Conservation (phyloP, 2,329 filamentous ascomycete species). For the Ascochyta clinopodiicola region DNA sequence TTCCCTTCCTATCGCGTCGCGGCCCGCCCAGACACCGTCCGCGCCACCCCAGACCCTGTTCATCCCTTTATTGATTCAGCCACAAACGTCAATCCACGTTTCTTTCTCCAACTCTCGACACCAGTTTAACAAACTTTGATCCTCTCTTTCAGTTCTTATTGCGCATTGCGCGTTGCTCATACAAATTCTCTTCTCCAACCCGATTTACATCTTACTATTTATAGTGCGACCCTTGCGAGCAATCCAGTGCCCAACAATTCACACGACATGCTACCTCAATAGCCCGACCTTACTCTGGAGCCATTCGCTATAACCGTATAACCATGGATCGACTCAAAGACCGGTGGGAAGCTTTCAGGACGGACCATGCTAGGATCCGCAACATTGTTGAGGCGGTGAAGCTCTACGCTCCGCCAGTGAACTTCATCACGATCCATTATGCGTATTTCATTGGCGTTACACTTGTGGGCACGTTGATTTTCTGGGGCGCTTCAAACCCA, state of each 20-base stretch:
- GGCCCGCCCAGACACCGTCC: conserved; percentile 6
- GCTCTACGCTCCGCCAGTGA: conserved; percentile 28
- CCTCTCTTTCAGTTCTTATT: not conserved
- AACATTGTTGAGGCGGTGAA: conserved; percentile 20
- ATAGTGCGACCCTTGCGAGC: conserved; percentile 8
- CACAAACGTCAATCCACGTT: conserved; percentile 18
- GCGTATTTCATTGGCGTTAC: conserved; percentile 26
- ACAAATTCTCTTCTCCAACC: not conserved
- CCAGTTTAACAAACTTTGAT: conserved; percentile 6
- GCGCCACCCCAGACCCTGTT: conserved; percentile 23
- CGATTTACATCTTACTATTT: conserved; percentile 13
- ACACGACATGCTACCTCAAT: conserved; percentile 16
- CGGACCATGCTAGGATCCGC: conserved; percentile 14
- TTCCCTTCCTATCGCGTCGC: conserved; percentile 15
- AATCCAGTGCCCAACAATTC: conserved; percentile 5
- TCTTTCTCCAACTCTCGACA: not conserved
- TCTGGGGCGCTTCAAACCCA: conserved; percentile 30
- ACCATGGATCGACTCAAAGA: conserved; percentile 18
- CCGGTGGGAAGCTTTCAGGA: conserved; percentile 15
- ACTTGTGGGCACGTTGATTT: conserved; percentile 27
- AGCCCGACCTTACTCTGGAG: conserved; percentile 12
- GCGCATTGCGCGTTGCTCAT: conserved; percentile 3
- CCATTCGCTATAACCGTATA: conserved; percentile 7
- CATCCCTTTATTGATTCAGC: conserved; percentile 21
- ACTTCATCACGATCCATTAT: conserved; percentile 35